Evolutionary conservation across 495 filamentous ascomycete genomes (phyloP), one percentile per base, ranked within the genome.

Genomic region (Cetradonia linearis): DNA sequence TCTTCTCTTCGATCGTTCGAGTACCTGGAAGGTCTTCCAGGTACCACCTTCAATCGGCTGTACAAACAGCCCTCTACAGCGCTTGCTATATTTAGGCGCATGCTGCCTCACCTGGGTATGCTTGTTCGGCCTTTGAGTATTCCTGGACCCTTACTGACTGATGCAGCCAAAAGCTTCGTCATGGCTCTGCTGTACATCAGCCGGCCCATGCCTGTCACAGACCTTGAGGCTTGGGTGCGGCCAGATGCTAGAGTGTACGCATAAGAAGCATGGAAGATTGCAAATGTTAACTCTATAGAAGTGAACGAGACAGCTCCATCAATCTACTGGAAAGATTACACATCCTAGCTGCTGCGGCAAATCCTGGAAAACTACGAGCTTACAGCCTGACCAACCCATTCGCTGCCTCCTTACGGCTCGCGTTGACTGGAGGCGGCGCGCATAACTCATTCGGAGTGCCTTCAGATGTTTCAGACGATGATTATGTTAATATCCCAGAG

Each of bases 51-150:
- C 70, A 79, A 79, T 64, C 85, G 86, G 72, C 78, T 98, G 10
- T 98, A 98, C 78, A 87, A 90, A 75, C 91, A 96, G 78, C 93
- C 93, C 14, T 95, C 91, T 9, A 95, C 94, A 5, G 86, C 89
- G 31, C 83, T 98, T 46, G 94, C 93, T 55, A 91, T 98, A 65
- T 97, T 96, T 72, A 83, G 94, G 64, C 90, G 93, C 74, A 96
- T 97, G 91, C 80, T 97, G 59, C 88, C 94, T 62, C 88, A 91
- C 61, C 73, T 96, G 56, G 89, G 89, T 92, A 80, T 66, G 77
- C 44, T 65, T 66, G 63, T 3, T 8, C 46, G n/a, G 20, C 28
- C 34, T 47, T 40, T 65, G 38, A 66, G 49, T 23, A n/a, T 52
- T 52, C 25, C 6, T 18, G 10, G 2, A 7, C 40, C 33, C 25